These are phyloP conservation scores for Phylloporus sp. DNA, from an alignment of 768 basidiomycete genomes.

Conservation along the genomic window DNA sequence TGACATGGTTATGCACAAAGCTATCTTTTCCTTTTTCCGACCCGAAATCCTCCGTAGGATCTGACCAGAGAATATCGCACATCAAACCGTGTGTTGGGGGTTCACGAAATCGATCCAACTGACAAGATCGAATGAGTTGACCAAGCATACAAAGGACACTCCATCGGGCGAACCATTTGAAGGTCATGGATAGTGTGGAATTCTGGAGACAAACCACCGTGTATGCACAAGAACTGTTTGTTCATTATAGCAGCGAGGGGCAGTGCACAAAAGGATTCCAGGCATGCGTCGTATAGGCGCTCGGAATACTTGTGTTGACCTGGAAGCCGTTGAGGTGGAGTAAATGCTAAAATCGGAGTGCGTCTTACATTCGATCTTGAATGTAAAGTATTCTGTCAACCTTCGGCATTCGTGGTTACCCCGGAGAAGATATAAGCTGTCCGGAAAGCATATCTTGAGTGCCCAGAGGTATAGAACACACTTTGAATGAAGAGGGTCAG, in stretches of 20 bases:
- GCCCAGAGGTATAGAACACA: slow-evolving; percentile 62
- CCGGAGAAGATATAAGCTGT: slow-evolving; percentile 54
- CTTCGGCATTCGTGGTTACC: slow-evolving; percentile 67
- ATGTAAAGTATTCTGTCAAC: slow-evolving; percentile 60
- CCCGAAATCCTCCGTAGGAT: slow-evolving; percentile 70
- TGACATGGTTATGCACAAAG: slow-evolving; percentile 68
- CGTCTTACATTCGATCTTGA: slow-evolving; percentile 45
- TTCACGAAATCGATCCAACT: slow-evolving; percentile 71
- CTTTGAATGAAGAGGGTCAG: slow-evolving; percentile 19
- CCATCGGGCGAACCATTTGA: slow-evolving; percentile 40
- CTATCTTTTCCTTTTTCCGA: slow-evolving; percentile 59
- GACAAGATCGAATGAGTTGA: slow-evolving; percentile 2
- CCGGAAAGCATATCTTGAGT: slow-evolving; percentile 59
- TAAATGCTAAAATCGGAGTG: not conserved
- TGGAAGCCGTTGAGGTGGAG: slow-evolving; percentile 21
- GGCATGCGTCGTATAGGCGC: slow-evolving; percentile 67
- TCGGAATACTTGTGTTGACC: slow-evolving; percentile 76
- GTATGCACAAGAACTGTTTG: slow-evolving; percentile 75
- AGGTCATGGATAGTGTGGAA: slow-evolving; percentile 64
- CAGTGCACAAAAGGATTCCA: slow-evolving; percentile 67
- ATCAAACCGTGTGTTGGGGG: slow-evolving; percentile 69
- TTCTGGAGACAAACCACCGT: slow-evolving; percentile 69
- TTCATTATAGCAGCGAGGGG: slow-evolving; percentile 76
- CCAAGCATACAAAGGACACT: not conserved
- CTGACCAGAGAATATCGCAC: slow-evolving; percentile 75